Conservation (phyloP, 2,329 filamentous ascomycete genomes). For the Pestalotiopsis fici region DNA sequence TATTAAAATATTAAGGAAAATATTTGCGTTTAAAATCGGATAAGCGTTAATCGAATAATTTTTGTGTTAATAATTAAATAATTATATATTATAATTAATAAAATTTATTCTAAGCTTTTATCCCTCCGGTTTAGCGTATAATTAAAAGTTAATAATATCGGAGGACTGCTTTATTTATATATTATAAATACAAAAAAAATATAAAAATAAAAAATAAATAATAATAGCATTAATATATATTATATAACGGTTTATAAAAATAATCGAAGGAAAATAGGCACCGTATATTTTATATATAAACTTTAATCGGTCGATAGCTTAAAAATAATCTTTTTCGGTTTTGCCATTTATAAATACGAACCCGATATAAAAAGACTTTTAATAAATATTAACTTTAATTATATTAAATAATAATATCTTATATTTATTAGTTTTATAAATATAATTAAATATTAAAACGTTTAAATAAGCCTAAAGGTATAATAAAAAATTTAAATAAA, state of each 20-base stretch:
- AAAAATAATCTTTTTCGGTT: conserved; percentile 18
- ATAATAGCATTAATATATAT: conserved; percentile 17
- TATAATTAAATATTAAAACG: conserved; percentile 20
- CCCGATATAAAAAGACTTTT: conserved; percentile 21
- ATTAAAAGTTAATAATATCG: too few species aligned
- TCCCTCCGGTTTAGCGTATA: too few species aligned
- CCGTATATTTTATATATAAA: conserved; percentile 16
- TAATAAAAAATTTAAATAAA: conserved; percentile 20
- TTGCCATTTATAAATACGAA: conserved; percentile 22
- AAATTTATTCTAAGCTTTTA: conserved; percentile 19
- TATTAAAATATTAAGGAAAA: conserved; percentile 12
- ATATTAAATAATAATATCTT: conserved; percentile 23
- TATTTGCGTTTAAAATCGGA: conserved; percentile 16
- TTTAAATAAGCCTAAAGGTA: conserved; percentile 21
- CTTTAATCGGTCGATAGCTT: conserved; percentile 18
- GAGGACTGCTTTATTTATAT: too few species aligned
- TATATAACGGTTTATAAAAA: conserved; percentile 20
- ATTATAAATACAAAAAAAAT: conserved; percentile 19
- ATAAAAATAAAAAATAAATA: conserved; percentile 14
- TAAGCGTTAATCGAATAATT: conserved; percentile 15
- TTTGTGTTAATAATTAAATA: conserved; percentile 14
- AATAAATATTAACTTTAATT: conserved; percentile 18
- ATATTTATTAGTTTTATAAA: conserved; percentile 25
- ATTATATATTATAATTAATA: conserved; percentile 19
- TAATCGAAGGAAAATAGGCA: conserved; percentile 11